Evolutionary conservation across 225 moss, liverwort and hornwort species (phyloP).

Genomic region (Polytrichum formosum): DNA sequence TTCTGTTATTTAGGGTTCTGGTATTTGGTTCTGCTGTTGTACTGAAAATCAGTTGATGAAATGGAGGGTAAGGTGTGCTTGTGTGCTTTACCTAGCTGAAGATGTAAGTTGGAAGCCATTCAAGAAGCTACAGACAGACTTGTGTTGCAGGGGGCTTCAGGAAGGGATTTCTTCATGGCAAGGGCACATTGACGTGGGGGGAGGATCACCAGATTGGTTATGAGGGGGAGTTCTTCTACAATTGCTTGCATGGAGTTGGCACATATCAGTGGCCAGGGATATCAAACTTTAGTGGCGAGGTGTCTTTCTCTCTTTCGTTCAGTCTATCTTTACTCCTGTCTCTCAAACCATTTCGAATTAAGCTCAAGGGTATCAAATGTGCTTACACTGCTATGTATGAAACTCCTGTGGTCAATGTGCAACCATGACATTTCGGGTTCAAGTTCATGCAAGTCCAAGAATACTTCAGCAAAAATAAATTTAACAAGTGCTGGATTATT

Average conservation of each 20-base stretch:
- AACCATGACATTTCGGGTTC: not conserved
- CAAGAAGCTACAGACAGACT: no score
- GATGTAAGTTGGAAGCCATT: no score
- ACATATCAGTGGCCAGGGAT: constrained; percentile 1
- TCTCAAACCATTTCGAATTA: no score
- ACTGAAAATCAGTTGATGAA: no score
- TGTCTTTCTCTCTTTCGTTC: not conserved
- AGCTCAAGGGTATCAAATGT: not conserved
- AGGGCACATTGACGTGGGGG: constrained; percentile 6
- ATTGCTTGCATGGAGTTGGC: constrained; percentile 9
- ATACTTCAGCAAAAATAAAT: not conserved
- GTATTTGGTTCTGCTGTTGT: not conserved
- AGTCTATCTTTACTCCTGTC: no score
- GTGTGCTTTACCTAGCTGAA: no score
- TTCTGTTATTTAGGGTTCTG: constrained; percentile 1
- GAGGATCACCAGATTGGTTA: not conserved
- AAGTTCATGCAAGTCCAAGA: not conserved
- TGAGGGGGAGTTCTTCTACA: constrained; percentile 7
- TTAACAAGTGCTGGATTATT: not conserved
- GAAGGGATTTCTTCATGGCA: constrained; percentile 6
- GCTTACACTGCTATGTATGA: not conserved
- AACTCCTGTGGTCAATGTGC: not conserved
- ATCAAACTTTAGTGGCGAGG: not conserved
- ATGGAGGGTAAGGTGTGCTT: no score
- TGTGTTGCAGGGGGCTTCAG: constrained; percentile 4